Percentiles rank a stretch among this genome's conserved stretches.
These are phyloP conservation scores for Yarrowia sp. DNA, from an alignment of 805 yeast species.

Conservation along the genomic window DNA sequence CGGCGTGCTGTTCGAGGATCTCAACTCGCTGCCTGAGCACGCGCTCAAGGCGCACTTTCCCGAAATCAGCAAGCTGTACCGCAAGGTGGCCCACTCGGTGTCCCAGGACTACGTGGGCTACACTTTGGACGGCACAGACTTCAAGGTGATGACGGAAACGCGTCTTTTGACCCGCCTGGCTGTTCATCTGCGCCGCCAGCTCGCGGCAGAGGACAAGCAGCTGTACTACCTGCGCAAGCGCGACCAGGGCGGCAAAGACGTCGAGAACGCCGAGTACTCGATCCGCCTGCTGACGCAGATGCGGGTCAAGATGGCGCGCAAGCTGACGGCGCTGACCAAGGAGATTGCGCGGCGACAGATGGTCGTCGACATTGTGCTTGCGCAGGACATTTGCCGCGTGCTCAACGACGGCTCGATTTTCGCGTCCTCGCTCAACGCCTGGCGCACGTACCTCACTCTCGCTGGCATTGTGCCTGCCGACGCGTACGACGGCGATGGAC, in stretches of 20 bases:
- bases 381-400: conserved; percentile 10
- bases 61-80: not conserved
- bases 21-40: conserved; percentile 6
- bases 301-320: conserved; percentile 12
- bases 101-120: conserved; percentile 17
- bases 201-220: not conserved
- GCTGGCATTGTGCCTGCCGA: conserved; percentile 3
- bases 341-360: conserved; percentile 11
- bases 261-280: not conserved
- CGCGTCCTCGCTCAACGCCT: not conserved
- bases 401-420: conserved; percentile 1
- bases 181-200: not conserved
- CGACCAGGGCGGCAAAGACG: not conserved
- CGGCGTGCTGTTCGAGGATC: not conserved
- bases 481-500: not conserved
- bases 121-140: conserved; percentile 7
- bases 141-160: not conserved
- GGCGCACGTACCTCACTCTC: not conserved
- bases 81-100: conserved; percentile 13
- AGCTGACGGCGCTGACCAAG: not conserved
- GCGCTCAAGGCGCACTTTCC: conserved; percentile 6
- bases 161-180: not conserved
- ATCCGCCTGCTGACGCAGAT: not conserved
- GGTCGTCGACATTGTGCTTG: not conserved
- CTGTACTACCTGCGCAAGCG: not conserved